These are phyloP conservation scores for Geotrichum histeridarum DNA, from an alignment of 1,139 yeast species.

Conservation along the genomic window DNA sequence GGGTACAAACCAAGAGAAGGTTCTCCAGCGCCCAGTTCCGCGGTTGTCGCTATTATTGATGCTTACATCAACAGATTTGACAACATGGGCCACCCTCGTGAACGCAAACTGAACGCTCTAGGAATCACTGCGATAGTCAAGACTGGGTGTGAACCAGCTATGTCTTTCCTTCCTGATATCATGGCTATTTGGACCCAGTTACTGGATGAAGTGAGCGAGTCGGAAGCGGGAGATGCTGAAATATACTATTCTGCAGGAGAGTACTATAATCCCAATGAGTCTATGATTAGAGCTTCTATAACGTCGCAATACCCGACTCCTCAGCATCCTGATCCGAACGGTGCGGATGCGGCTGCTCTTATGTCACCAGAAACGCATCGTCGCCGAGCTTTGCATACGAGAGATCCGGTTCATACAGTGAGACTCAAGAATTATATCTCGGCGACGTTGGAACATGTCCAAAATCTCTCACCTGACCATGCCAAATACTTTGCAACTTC, in stretches of 20 bases:
- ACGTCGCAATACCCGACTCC: constrained; percentile 7
- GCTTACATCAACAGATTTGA: constrained; percentile 40
- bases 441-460: constrained; percentile 6
- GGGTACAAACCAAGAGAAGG: background rate
- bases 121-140: constrained; percentile 50
- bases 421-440: constrained; percentile 21
- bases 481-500: constrained; percentile 3
- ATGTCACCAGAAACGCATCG: constrained; percentile 24
- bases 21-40: constrained; percentile 4
- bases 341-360: constrained; percentile 5
- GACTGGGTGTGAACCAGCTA: constrained; percentile 35
- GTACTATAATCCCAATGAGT: constrained; percentile 29
- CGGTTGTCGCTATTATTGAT: constrained; percentile 24
- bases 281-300: constrained; percentile 19
- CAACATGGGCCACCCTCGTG: constrained; percentile 62
- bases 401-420: constrained; percentile 28
- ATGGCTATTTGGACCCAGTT: constrained; percentile 54
- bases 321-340: constrained; percentile 7
- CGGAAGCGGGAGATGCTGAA: constrained; percentile 40
- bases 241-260: constrained; percentile 30
- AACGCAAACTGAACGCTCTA: constrained; percentile 56
- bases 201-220: constrained; percentile 65
- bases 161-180: constrained; percentile 38
- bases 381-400: constrained; percentile 19
- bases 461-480: constrained; percentile 11